phyloP scores from a whole-genome alignment of 73 alveolate species.

The Diophrys sp. region DNA sequence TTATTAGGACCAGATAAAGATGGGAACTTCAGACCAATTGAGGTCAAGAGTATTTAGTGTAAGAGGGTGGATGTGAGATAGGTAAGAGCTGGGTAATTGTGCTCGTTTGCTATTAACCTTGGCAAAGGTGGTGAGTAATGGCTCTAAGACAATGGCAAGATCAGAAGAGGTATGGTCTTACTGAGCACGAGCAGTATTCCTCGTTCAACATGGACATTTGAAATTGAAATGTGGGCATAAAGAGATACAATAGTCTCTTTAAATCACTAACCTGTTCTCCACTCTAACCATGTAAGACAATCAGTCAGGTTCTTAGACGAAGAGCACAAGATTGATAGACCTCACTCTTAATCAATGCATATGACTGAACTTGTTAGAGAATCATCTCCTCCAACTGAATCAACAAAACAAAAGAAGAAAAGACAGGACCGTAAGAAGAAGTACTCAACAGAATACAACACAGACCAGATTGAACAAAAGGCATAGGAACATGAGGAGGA shows the following conservation, averaged over 20 bases:
- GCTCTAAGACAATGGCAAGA: conserved; percentile 69
- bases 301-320: conserved; percentile 65
- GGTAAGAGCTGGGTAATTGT: conserved; percentile 88
- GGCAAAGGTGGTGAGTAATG: conserved; percentile 50
- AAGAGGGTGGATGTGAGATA: conserved; percentile 77
- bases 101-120: conserved; percentile 63
- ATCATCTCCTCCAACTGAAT: conserved; percentile 3
- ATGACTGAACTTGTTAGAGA: conserved; percentile 15
- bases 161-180: conserved; percentile 88
- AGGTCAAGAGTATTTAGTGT: conserved; percentile 82
- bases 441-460: conserved; percentile 17
- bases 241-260: conserved; percentile 69
- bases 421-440: conserved; percentile 1
- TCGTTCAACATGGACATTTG: conserved; percentile 81
- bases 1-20: conserved; percentile 89
- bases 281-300: conserved; percentile 81
- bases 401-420: conserved; percentile 29
- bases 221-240: conserved; percentile 84
- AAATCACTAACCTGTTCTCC: conserved; percentile 82
- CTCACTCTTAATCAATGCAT: conserved; percentile 15
- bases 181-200: conserved; percentile 80
- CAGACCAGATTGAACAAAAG: background rate
- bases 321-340: background rate
- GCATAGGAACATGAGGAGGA: background rate
- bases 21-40: conserved; percentile 86